Percentiles rank a stretch among this genome's conserved stretches.
Evolutionary conservation across 495 filamentous ascomycete species (phyloP).

Genomic region (Penicillium subrubescens): DNA sequence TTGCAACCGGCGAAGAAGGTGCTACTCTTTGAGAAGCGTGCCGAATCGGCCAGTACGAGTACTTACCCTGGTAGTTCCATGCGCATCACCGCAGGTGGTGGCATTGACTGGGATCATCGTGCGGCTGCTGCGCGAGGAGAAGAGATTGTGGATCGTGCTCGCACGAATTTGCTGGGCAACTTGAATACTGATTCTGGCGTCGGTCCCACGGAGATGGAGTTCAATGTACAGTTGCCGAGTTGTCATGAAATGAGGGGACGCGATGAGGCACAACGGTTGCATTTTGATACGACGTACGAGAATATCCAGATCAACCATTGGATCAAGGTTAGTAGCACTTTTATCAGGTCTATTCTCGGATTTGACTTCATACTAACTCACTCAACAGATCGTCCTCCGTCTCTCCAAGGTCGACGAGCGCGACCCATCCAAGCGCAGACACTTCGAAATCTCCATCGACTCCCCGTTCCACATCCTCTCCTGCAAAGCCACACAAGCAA

Average conservation of each 20-base stretch:
- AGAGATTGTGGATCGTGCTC: conserved; percentile 54
- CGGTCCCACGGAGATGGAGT: conserved; percentile 95
- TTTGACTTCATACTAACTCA: neutral
- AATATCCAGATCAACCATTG: conserved; percentile 97
- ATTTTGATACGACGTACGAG: conserved; percentile 94
- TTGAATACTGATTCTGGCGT: conserved; percentile 65
- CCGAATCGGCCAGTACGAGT: conserved; percentile 75
- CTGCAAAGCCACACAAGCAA: conserved; percentile 89
- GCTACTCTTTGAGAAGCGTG: conserved; percentile 85
- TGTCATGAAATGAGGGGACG: conserved; percentile 83
- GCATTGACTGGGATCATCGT: conserved; percentile 65
- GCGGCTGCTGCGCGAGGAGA: conserved; percentile 61
- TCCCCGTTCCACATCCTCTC: conserved; percentile 95
- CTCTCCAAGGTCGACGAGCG: conserved; percentile 83
- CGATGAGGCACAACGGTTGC: conserved; percentile 71
- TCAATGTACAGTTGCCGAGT: conserved; percentile 91
- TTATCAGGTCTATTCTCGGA: too few relatives aligned
- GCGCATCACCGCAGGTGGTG: conserved; percentile 78
- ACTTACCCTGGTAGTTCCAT: conserved; percentile 80
- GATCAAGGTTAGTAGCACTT: conserved; percentile 96
- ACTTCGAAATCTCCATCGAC: conserved; percentile 99
- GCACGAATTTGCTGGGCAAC: conserved; percentile 80
- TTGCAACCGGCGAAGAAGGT: conserved; percentile 85
- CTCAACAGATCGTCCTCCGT: conserved; percentile 84
- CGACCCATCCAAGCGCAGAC: conserved; percentile 80